A percentile compares a stretch with the other conserved stretches of the same genome.
Conservation (phyloP, 495 filamentous ascomycete genomes). For the Podospora didyma region DNA sequence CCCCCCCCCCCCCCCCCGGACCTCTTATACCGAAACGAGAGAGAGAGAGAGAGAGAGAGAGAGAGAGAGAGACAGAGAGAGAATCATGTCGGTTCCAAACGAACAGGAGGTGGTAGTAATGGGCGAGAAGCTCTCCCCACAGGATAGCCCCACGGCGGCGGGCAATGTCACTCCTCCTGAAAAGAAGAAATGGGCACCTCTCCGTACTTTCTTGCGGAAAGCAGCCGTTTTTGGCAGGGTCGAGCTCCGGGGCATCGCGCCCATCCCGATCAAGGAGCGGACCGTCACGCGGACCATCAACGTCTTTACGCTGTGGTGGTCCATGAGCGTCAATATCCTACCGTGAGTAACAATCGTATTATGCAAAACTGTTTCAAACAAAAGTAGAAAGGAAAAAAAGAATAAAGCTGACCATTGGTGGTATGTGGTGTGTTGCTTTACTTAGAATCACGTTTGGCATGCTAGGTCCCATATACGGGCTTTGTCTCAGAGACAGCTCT, state of each 20-base stretch:
- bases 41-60: no score
- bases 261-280: conserved; percentile 49
- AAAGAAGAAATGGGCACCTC: neutral
- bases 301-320: conserved; percentile 45
- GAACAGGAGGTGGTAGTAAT: neutral
- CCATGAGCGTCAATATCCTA: conserved; percentile 40
- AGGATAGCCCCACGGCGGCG: neutral
- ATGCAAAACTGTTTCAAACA: neutral
- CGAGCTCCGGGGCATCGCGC: conserved; percentile 47
- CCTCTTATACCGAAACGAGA: no score
- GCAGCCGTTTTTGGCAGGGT: conserved; percentile 21
- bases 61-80: no score
- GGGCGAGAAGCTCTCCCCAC: neutral
- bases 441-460: conserved; percentile 55
- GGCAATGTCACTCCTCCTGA: neutral
- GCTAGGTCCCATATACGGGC: conserved; percentile 47
- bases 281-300: conserved; percentile 44
- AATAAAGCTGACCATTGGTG: no score
- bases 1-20: no score
- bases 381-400: neutral
- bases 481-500: conserved; percentile 43
- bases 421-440: no score
- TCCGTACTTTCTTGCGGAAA: neutral
- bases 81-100: no score
- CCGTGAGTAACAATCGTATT: conserved; percentile 37